A percentile compares a stretch with the other conserved stretches of the same genome.
These are phyloP conservation scores for Talaromyces verruculosus DNA, from an alignment of 2,329 filamentous ascomycete genomes.

Conservation along the genomic window DNA sequence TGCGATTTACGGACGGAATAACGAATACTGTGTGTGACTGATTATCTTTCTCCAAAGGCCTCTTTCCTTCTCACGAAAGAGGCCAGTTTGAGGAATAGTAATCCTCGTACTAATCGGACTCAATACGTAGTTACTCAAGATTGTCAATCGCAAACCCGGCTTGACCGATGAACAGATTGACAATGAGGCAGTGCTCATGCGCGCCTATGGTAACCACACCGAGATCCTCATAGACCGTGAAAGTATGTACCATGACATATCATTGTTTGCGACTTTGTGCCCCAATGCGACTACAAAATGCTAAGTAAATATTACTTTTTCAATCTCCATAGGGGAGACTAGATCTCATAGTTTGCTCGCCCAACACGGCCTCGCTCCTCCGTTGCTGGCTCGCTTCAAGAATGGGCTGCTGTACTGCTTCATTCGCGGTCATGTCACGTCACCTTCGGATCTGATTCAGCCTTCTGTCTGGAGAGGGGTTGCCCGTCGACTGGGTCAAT, in stretches of 20 bases:
- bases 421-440: constrained; percentile 76
- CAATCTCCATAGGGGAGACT: constrained; percentile 54
- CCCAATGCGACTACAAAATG: constrained; percentile 34
- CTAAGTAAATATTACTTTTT: constrained; percentile 32
- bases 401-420: constrained; percentile 96
- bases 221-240: constrained; percentile 95
- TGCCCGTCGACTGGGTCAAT: constrained; percentile 80
- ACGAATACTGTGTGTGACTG: constrained; percentile 75
- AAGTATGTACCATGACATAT: constrained; percentile 51
- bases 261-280: constrained; percentile 24
- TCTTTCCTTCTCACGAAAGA: not conserved
- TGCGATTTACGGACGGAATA: constrained; percentile 95
- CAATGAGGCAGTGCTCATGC: constrained; percentile 78
- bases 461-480: constrained; percentile 78
- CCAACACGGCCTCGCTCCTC: constrained; percentile 76
- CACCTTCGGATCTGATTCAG: constrained; percentile 74
- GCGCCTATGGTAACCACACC: constrained; percentile 92
- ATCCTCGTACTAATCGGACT: constrained; percentile 16
- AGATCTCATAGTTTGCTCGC: constrained; percentile 81
- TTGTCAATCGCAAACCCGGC: constrained; percentile 56
- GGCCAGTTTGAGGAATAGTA: constrained; percentile 25
- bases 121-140: constrained; percentile 50
- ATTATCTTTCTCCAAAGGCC: not conserved
- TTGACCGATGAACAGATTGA: constrained; percentile 76
- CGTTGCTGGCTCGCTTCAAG: constrained; percentile 85